Percentiles rank a stretch among this genome's conserved stretches.
Evolutionary conservation across 2,329 filamentous ascomycete genomes (phyloP).

Genomic region (Gnomoniopsis sp.): DNA sequence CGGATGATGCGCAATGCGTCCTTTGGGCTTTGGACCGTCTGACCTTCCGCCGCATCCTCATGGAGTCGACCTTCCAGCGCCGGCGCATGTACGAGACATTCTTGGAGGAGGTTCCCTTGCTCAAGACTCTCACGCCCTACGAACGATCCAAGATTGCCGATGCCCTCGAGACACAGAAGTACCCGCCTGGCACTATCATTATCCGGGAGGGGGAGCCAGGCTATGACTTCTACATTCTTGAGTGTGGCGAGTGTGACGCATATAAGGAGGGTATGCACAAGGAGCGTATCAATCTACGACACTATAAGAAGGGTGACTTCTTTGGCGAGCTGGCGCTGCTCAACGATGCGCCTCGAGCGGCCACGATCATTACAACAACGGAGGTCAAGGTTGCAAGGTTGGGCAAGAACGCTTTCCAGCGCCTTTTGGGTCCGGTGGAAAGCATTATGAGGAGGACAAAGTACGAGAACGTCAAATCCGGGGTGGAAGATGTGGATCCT

Average conservation of each 20-base stretch:
- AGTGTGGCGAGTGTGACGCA: conserved; percentile 81
- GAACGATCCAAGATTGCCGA: conserved; percentile 98
- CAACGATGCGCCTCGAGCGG: conserved; percentile 89
- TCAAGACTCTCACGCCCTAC: conserved; percentile 80
- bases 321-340: conserved; percentile 93
- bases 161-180: conserved; percentile 88
- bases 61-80: conserved; percentile 96
- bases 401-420: conserved; percentile 91
- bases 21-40: conserved; percentile 94
- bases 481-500: conserved; percentile 66
- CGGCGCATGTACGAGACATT: conserved; percentile 97
- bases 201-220: conserved; percentile 91
- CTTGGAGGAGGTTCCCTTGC: conserved; percentile 85
- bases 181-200: conserved; percentile 72
- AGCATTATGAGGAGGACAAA: conserved; percentile 84
- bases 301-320: conserved; percentile 89
- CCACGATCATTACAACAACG: conserved; percentile 77
- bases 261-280: conserved; percentile 71
- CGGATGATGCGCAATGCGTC: conserved; percentile 71
- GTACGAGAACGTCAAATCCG: conserved; percentile 57
- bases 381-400: conserved; percentile 92
- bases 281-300: conserved; percentile 57
- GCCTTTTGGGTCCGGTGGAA: conserved; percentile 87
- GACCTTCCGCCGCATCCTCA: conserved; percentile 95
- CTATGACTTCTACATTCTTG: conserved; percentile 86